Evolutionary conservation across 495 filamentous ascomycete species (phyloP).

Genomic region (Mycothermus thermophilus): DNA sequence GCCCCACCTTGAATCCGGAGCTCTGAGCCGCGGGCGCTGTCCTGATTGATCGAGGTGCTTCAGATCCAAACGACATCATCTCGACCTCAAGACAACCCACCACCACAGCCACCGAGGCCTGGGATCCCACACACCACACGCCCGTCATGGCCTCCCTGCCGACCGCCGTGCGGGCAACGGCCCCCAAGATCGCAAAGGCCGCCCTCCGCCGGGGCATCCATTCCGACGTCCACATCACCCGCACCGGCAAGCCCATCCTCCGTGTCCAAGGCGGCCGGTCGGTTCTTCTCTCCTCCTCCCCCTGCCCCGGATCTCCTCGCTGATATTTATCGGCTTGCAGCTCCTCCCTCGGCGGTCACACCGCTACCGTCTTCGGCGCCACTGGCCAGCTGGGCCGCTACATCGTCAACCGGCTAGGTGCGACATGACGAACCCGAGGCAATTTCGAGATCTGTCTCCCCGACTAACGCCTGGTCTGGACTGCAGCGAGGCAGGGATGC

Average conservation of each 20-base stretch:
- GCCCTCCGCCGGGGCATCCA: conserved; percentile 37
- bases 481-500: conserved; percentile 72
- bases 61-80: too few relatives aligned
- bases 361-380: conserved; percentile 94
- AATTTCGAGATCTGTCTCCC: conserved; percentile 14
- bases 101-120: too few relatives aligned
- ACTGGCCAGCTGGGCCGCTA: conserved; percentile 94
- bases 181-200: conserved; percentile 16
- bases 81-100: too few relatives aligned
- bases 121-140: conserved; percentile 12
- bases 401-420: conserved; percentile 92
- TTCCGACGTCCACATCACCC: conserved; percentile 72
- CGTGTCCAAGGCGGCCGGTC: conserved; percentile 73
- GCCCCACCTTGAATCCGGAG: conserved; percentile 10
- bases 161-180: conserved; percentile 31
- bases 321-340: conserved; percentile 12
- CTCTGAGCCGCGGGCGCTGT: conserved; percentile 7
- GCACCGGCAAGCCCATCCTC: conserved; percentile 77
- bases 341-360: conserved; percentile 55
- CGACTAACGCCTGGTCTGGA: conserved; percentile 12
- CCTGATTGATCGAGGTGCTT: conserved; percentile 3
- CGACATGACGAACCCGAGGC: conserved; percentile 11
- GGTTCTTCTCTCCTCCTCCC: conserved; percentile 35
- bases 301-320: conserved; percentile 40
- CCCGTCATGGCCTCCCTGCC: conserved; percentile 37